Percentiles rank a stretch among this genome's conserved stretches.
These are phyloP conservation scores for Stachybotrys echinatus DNA, from an alignment of 2,329 filamentous ascomycete species.

Conservation along the genomic window DNA sequence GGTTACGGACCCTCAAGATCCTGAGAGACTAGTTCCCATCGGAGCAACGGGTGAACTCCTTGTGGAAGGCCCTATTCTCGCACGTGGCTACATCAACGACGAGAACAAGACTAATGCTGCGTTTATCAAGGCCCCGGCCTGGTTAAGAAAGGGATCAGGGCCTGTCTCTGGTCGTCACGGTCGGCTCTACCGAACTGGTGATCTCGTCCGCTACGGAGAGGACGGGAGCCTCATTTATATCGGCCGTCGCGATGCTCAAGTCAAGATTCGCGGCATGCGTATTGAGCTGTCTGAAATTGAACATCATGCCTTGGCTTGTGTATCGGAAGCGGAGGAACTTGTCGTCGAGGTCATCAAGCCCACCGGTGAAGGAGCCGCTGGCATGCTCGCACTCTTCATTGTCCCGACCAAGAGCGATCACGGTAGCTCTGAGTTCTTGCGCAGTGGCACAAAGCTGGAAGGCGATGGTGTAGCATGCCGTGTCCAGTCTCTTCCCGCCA, in stretches of 20 bases:
- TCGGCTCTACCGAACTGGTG: slow-evolving; percentile 41
- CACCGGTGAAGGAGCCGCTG: no score
- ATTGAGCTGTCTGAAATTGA: slow-evolving; percentile 40
- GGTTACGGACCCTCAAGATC: slow-evolving; percentile 23
- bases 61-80: slow-evolving; percentile 26
- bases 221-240: slow-evolving; percentile 37
- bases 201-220: slow-evolving; percentile 36
- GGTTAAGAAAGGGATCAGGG: slow-evolving; percentile 2
- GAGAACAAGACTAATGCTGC: slow-evolving; percentile 35
- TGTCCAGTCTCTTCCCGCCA: no score
- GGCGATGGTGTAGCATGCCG: no score
- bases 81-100: slow-evolving; percentile 43
- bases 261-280: slow-evolving; percentile 55
- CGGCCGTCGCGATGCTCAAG: slow-evolving; percentile 52
- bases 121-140: slow-evolving; percentile 35
- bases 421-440: no score
- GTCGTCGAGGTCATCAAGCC: slow-evolving; percentile 6
- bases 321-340: slow-evolving; percentile 1
- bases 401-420: no score
- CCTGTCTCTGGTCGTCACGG: not conserved
- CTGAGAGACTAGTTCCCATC: slow-evolving; percentile 10
- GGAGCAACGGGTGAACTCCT: slow-evolving; percentile 13
- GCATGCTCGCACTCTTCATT: no score
- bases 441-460: no score
- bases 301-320: slow-evolving; percentile 6